phyloP scores from a whole-genome alignment of 2,329 filamentous ascomycete species.

The Cordyceps javanica region DNA sequence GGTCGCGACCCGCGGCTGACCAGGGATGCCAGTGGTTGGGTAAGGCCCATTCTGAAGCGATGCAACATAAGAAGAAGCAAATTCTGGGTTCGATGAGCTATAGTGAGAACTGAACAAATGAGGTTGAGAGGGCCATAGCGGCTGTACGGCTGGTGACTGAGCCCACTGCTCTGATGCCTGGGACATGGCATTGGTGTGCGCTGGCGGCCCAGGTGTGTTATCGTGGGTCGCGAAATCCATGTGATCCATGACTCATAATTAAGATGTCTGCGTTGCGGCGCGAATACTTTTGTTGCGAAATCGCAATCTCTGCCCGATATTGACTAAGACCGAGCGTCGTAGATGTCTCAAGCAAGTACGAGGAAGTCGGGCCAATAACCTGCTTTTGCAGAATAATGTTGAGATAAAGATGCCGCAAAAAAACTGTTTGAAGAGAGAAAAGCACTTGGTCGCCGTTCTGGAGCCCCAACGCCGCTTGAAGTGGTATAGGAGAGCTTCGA shows the following conservation, averaged over 20 bases:
- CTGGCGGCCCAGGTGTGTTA: conserved; percentile 12
- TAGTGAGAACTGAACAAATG: not conserved
- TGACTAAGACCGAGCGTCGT: not conserved
- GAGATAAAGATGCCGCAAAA: not conserved
- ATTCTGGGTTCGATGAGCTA: not conserved
- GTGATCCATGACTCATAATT: conserved; percentile 22
- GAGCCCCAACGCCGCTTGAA: not conserved
- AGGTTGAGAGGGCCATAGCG: not conserved
- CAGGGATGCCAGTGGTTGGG: not conserved
- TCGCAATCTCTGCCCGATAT: not conserved
- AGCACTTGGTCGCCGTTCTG: not conserved
- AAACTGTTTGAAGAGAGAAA: not conserved
- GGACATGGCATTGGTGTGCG: conserved; percentile 2
- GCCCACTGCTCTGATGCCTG: not conserved
- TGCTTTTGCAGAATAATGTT: not conserved
- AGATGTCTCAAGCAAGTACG: not conserved
- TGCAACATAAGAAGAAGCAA: not conserved
- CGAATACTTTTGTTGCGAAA: not conserved
- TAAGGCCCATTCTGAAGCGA: not conserved
- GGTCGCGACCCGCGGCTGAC: not conserved
- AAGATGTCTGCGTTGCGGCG: not conserved
- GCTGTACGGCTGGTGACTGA: not conserved
- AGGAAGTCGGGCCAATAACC: not conserved
- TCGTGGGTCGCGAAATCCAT: conserved; percentile 28
- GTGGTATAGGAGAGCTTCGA: not conserved